phyloP scores from a whole-genome alignment of 371 early-diverging fungal genomes.

The Syncephalastrum contaminatum region DNA sequence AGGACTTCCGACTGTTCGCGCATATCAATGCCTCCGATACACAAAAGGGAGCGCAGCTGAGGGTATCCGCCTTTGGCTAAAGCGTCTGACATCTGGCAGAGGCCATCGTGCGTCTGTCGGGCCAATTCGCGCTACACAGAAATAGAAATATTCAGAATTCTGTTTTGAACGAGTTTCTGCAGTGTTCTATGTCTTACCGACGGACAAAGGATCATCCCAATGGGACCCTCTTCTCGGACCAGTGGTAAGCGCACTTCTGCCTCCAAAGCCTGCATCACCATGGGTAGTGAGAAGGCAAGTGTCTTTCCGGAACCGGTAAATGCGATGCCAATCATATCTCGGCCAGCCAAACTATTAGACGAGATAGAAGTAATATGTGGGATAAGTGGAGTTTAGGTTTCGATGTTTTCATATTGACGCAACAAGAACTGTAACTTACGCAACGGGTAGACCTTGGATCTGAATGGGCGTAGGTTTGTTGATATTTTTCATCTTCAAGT shows the following conservation, averaged over 20 bases:
- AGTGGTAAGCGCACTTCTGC: constrained; percentile 79
- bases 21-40: constrained; percentile 96
- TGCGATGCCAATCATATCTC: constrained; percentile 95
- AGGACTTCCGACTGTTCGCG: constrained; percentile 77
- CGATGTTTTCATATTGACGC: not conserved
- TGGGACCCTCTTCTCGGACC: constrained; percentile 87
- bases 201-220: constrained; percentile 88
- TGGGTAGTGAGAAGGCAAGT: constrained; percentile 92
- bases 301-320: constrained; percentile 99
- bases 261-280: constrained; percentile 79
- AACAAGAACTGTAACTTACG: constrained; percentile 33
- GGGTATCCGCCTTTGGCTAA: constrained; percentile 71
- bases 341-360: constrained; percentile 60
- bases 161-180: not conserved
- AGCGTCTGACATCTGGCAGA: constrained; percentile 63
- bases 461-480: constrained; percentile 96
- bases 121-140: constrained; percentile 77
- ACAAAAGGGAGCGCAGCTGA: constrained; percentile 73
- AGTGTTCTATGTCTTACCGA: constrained; percentile 53
- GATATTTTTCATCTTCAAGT: constrained; percentile 82
- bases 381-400: not conserved
- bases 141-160: constrained; percentile 3
- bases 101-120: constrained; percentile 80
- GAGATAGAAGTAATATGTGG: not conserved
- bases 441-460: constrained; percentile 87